phyloP scores from a whole-genome alignment of 164 flowering plant genomes.

The Kalanchoe fedtschenkoi region DNA sequence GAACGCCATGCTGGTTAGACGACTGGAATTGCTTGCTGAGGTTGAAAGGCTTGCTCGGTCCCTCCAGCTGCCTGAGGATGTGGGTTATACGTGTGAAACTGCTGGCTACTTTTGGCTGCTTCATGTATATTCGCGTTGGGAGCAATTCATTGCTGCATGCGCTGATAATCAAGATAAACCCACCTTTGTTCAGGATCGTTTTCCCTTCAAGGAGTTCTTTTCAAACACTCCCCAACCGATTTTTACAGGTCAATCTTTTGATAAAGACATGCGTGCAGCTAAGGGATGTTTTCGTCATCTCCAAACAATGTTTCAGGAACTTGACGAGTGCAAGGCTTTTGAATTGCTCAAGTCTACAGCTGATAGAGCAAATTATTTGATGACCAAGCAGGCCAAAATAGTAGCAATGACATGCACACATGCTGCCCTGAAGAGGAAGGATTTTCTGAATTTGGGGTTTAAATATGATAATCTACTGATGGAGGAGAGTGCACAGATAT shows the following conservation, averaged over 20 bases:
- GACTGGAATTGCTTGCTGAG: constrained; percentile 81
- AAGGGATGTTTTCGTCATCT: constrained; percentile 92
- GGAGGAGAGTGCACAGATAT: constrained; percentile 99
- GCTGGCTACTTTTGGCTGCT: constrained; percentile 98
- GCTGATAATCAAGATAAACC: constrained; percentile 56
- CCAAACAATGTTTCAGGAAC: constrained; percentile 85
- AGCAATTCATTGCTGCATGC: constrained; percentile 84
- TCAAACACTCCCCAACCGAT: constrained; percentile 64
- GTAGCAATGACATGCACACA: constrained; percentile 99
- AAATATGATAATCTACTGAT: constrained; percentile 93
- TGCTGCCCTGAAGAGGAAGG: constrained; percentile 95
- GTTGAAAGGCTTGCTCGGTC: constrained; percentile 94
- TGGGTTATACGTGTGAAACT: constrained; percentile 96
- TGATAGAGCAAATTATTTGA: constrained; percentile 90
- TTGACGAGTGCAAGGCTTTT: constrained; percentile 97
- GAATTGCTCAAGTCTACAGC: constrained; percentile 93
- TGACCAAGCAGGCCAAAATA: constrained; percentile 97
- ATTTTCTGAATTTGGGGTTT: constrained; percentile 85
- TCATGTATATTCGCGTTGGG: constrained; percentile 98
- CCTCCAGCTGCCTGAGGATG: constrained; percentile 91
- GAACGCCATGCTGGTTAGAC: constrained; percentile 94
- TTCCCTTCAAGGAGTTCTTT: constrained; percentile 87
- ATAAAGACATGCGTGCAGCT: constrained; percentile 89
- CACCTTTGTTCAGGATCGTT: constrained; percentile 64
- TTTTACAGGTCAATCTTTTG: constrained; percentile 77